A percentile compares a stretch with the other conserved stretches of the same genome.
These are phyloP conservation scores for Rubia tinctorum DNA, from an alignment of 305 asterid genomes.

Conservation along the genomic window DNA sequence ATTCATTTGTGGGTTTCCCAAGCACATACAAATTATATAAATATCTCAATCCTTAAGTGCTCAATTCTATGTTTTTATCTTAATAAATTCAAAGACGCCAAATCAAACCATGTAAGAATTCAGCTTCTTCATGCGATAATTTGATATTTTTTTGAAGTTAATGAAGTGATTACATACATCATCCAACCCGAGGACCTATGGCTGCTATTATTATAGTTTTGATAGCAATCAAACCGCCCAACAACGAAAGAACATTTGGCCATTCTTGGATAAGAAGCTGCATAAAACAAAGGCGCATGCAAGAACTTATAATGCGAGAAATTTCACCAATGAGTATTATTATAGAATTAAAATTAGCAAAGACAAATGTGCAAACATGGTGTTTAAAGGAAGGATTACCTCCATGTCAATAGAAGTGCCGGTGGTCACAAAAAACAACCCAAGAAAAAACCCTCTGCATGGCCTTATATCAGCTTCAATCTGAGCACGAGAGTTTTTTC, in stretches of 20 bases:
- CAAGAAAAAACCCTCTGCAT: conserved; percentile 93
- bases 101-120: not conserved
- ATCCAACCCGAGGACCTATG: conserved; percentile 90
- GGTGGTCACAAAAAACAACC: conserved; percentile 94
- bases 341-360: not conserved
- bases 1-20: not conserved
- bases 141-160: too few relatives aligned
- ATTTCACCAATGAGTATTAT: not conserved
- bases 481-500: conserved; percentile 96
- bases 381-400: conserved; percentile 39
- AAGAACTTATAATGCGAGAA: conserved; percentile 10
- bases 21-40: not conserved
- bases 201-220: conserved; percentile 94
- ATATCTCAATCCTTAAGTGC: not conserved
- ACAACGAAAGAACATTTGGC: conserved; percentile 94
- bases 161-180: too few relatives aligned
- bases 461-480: conserved; percentile 99
- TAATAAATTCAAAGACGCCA: not conserved
- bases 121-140: not conserved
- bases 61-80: not conserved
- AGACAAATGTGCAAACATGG: not conserved
- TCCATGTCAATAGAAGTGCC: conserved; percentile 95
- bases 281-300: conserved; percentile 25
- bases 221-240: conserved; percentile 90
- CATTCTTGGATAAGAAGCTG: conserved; percentile 98